Base-by-base conservation (phyloP, 1,284 basidiomycete species). In the Pholiota adiposa region DNA sequence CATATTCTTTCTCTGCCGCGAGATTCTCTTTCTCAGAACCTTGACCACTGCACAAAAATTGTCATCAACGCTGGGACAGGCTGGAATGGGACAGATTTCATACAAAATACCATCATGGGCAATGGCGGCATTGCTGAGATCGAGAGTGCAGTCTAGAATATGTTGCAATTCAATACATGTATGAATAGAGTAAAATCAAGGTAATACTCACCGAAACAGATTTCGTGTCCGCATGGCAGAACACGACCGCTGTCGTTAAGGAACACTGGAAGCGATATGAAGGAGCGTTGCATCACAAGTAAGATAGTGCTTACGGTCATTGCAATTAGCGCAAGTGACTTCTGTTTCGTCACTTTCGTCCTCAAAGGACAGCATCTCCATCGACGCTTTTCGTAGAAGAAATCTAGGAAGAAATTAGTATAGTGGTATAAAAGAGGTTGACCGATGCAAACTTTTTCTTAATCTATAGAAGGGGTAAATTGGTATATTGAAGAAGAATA, bases 41-140 rank as follows among this genome's bases (percentile, higher is more conserved):
- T 36, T 82, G 69, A 3, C 85, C 86, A 52, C 85, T 87, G 46
- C 36, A 51, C n/a, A 21, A 19, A 41, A 14, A 27, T 23, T 18
- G 27, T 48, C 3, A 31, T 54, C 19, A 56, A 31, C 11, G 27
- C 14, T 16, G 18, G 21, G 14, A 25, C 12, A 33, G 11, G 11
- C 16, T 38, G 14, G 19, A 19, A 48, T 21, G n/a, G 5, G 19
- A 5, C 23, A 40, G 3, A 58, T 57, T 4, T 70, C 83, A 54
- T 65, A 87, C 85, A 88, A 87, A 33, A 84, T 76, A 2, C 84
- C 84, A 60, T 87, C 72, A 59, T 86, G 85, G 0, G 73, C 77
- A 48, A 84, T 80, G 0, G 80, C 69, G 4, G 84, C 76, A 49
- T 80, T 81, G 49, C 75, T 75, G 27, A 86, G 66, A 43, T 83